Evolutionary conservation across 768 basidiomycete genomes (phyloP).

Genomic region (Aureoboletus auriporus): DNA sequence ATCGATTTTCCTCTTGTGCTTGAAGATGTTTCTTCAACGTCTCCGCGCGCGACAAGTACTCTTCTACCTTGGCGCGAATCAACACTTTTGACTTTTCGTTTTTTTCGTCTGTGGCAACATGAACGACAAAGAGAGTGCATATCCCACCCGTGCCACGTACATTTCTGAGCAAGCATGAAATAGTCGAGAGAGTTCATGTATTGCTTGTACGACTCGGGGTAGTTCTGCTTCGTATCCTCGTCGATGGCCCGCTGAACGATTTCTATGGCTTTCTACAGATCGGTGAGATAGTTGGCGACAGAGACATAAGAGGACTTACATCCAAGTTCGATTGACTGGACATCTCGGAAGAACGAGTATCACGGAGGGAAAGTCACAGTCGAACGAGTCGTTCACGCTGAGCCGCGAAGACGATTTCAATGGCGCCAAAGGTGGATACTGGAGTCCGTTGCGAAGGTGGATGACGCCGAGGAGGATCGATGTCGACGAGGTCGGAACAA

Average conservation of each 20-base stretch:
- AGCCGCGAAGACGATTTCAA: too few relatives aligned
- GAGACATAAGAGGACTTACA: constrained; percentile 28
- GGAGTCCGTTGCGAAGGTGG: too few relatives aligned
- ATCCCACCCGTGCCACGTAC: constrained; percentile 35
- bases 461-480: too few relatives aligned
- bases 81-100: constrained; percentile 88
- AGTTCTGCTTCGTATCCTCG: constrained; percentile 89
- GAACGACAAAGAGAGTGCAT: neutral
- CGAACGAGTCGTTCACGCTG: too few relatives aligned
- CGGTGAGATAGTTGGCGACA: constrained; percentile 10
- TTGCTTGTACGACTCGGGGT: constrained; percentile 89
- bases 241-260: constrained; percentile 92
- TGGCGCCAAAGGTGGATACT: too few relatives aligned
- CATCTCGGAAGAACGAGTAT: constrained; percentile 35
- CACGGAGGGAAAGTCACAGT: too few relatives aligned
- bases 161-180: constrained; percentile 96
- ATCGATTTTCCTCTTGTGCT: constrained; percentile 53
- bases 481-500: too few relatives aligned
- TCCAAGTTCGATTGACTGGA: constrained; percentile 44
- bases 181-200: constrained; percentile 97
- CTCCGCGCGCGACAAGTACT: constrained; percentile 91
- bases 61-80: constrained; percentile 83
- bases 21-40: constrained; percentile 81
- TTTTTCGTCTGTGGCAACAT: constrained; percentile 60
- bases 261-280: constrained; percentile 71